These are phyloP conservation scores for Pythium phragmitis DNA, from an alignment of 352 stramenopile species.

Conservation along the genomic window DNA sequence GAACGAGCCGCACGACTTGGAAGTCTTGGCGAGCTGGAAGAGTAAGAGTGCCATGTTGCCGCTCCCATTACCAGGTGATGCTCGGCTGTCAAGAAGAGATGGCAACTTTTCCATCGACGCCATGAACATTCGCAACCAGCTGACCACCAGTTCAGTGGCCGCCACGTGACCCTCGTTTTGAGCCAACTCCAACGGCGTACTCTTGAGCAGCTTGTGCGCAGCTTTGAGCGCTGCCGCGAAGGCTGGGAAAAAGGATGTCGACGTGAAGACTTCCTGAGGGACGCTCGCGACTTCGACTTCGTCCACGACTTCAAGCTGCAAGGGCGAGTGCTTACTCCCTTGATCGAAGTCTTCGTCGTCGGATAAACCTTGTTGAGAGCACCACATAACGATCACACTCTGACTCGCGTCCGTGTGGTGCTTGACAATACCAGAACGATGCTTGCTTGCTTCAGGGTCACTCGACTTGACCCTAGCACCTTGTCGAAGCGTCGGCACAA, in stretches of 20 bases:
- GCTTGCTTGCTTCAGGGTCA: background rate
- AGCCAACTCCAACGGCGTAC: conserved; percentile 4
- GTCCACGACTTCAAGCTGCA: background rate
- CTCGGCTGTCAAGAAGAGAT: conserved; percentile 64
- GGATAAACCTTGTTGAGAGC: background rate
- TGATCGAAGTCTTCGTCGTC: conserved; percentile 1
- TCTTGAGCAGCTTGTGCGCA: conserved; percentile 25
- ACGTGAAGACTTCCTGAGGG: background rate
- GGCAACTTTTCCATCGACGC: conserved; percentile 42
- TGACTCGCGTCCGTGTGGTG: conserved; percentile 3
- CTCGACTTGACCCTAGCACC: conserved; percentile 12
- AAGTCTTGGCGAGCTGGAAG: conserved; percentile 65
- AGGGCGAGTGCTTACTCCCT: background rate
- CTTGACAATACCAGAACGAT: conserved; percentile 16
- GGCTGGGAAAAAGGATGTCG: conserved; percentile 18
- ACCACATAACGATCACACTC: conserved; percentile 4
- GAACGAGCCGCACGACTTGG: conserved; percentile 37
- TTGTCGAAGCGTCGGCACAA: conserved; percentile 17
- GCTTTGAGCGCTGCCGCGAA: conserved; percentile 26
- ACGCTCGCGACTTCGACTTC: conserved; percentile 9
- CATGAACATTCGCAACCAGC: conserved; percentile 57
- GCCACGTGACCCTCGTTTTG: conserved; percentile 12
- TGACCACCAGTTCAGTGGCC: conserved; percentile 42
- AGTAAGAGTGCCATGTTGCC: conserved; percentile 58
- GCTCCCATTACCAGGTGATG: conserved; percentile 55